Percentiles rank a stretch among this genome's conserved stretches.
These are phyloP conservation scores for Insectozyma bohioensis DNA, from an alignment of 1,139 yeast genomes.

Conservation along the genomic window DNA sequence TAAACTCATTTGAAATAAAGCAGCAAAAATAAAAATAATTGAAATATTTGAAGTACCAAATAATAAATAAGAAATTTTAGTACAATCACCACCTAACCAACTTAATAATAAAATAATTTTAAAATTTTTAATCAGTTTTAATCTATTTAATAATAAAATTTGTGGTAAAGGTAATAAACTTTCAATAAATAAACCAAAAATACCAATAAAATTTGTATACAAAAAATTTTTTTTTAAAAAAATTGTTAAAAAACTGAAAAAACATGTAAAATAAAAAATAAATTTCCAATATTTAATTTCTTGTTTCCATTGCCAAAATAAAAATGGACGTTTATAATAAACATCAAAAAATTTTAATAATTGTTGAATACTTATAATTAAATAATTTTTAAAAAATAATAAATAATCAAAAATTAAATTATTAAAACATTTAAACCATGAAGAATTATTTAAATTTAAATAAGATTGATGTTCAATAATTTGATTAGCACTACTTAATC, in stretches of 20 bases:
- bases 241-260: conserved; percentile 44
- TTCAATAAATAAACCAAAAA: conserved; percentile 73
- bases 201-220: conserved; percentile 64
- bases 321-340: conserved; percentile 59
- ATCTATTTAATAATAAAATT: conserved; percentile 65
- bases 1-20: conserved; percentile 74
- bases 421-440: no score
- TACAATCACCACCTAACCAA: conserved; percentile 87
- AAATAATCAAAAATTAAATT: conserved; percentile 3
- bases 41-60: conserved; percentile 74
- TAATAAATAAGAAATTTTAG: conserved; percentile 69
- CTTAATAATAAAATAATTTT: conserved; percentile 70
- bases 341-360: conserved; percentile 65
- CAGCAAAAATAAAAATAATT: conserved; percentile 70
- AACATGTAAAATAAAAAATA: conserved; percentile 45
- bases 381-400: conserved; percentile 2
- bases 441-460: conserved; percentile 8
- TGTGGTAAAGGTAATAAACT: conserved; percentile 88
- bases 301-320: conserved; percentile 86
- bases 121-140: conserved; percentile 75
- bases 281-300: conserved; percentile 67
- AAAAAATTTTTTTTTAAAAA: conserved; percentile 36
- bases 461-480: conserved; percentile 12
- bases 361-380: conserved; percentile 15
- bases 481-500: conserved; percentile 15